Conservation (phyloP, 805 yeast species). For the Candida montana region DNA sequence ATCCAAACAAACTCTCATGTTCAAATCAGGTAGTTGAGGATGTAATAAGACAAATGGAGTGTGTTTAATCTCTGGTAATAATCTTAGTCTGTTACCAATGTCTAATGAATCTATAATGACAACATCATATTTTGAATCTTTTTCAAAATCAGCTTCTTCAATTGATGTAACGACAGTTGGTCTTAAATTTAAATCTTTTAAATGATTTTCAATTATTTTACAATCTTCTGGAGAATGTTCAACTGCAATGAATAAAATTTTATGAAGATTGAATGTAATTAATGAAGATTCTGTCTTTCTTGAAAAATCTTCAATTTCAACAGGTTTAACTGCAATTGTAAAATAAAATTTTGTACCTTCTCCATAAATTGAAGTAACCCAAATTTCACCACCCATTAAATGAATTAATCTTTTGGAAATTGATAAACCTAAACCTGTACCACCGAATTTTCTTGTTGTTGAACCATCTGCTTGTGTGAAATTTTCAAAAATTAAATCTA, state of each 20-base stretch:
- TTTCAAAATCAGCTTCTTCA: slow-evolving; percentile 50
- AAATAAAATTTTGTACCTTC: slow-evolving; percentile 79
- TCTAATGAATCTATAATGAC: slow-evolving; percentile 78
- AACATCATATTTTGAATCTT: slow-evolving; percentile 58
- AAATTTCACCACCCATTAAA: slow-evolving; percentile 88
- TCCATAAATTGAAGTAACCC: slow-evolving; percentile 80
- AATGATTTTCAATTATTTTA: slow-evolving; percentile 42
- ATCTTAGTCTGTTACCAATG: slow-evolving; percentile 63
- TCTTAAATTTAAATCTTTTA: slow-evolving; percentile 50
- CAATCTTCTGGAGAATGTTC: slow-evolving; percentile 49
- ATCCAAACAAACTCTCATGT: slow-evolving; percentile 76
- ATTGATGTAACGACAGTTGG: slow-evolving; percentile 58
- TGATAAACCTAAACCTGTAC: slow-evolving; percentile 87
- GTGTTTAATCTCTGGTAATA: slow-evolving; percentile 72
- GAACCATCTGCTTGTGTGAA: slow-evolving; percentile 94
- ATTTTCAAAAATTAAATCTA: slow-evolving; percentile 78
- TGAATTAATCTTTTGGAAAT: slow-evolving; percentile 84
- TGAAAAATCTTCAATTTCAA: slow-evolving; percentile 41
- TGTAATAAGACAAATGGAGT: slow-evolving; percentile 77
- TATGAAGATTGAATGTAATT: slow-evolving; percentile 65
- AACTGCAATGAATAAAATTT: slow-evolving; percentile 64
- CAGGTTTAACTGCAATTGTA: slow-evolving; percentile 72
- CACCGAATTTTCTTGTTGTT: slow-evolving; percentile 87
- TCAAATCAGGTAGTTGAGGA: slow-evolving; percentile 71
- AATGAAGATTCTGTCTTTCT: slow-evolving; percentile 61